Evolutionary conservation across 495 filamentous ascomycete species (phyloP), one percentile per base, ranked within the genome.

Genomic region (Xylaria acuta): DNA sequence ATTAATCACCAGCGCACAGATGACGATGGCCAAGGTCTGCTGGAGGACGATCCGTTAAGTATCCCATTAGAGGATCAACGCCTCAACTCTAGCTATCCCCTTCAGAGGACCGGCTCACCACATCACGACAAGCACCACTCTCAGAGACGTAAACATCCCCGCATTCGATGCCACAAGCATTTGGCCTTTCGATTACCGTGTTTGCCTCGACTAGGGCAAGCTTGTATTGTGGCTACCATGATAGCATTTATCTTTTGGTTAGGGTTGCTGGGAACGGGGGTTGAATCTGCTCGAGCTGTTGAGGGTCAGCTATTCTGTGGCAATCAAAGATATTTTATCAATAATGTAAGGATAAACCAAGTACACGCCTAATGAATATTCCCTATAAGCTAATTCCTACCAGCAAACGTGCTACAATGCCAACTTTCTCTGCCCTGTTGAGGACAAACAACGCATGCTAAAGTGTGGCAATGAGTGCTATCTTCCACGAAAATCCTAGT

Each of bases 351-450:
- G 47, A 45, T 51, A 53, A n/a, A 14, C 16, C 47, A 43, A 27
- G 40, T 51, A n/a, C n/a, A 54, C 4, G 47, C 25, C 34, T 32
- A 8, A 6, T 41, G 43, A 2, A 54, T n/a, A 40, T 27, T 40
- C 5, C 38, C 59, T 18, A 4, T 22, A 27, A 8, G 53, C 18
- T 54, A 36, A 36, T 8, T 32, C 18, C 69, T 18, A 65, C 3
- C 69, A 85, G 81, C 82, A 85, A 65, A 84, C 83, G n/a, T 85
- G 84, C 67, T 84, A 83, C 60, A 74, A 79, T 63, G 63, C 67
- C 6, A 67, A 81, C 43, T 84, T 84, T 38, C 76, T 85, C 32
- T 85, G 83, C 51, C 83, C 83, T 3, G 75, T 85, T 12, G 32
- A 80, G 22, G 70, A 81, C 58, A 77, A 74, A 51, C 74, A 77